Conservation (phyloP, 306 rosid genomes). For the Ormosia semicastrata region DNA sequence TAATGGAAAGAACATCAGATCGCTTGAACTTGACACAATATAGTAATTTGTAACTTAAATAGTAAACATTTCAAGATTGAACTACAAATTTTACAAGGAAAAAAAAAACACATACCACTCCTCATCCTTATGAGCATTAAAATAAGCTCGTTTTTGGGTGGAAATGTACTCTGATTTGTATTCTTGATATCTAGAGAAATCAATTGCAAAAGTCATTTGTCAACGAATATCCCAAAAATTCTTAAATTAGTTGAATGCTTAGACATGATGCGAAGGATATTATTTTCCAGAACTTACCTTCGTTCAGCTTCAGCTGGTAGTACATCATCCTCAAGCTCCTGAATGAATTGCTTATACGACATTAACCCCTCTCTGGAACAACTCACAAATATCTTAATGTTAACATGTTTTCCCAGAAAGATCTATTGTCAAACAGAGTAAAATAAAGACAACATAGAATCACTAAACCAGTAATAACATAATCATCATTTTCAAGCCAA, state of each 20-base stretch:
- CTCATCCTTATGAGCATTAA: conserved; percentile 91
- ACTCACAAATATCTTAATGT: conserved; percentile 19
- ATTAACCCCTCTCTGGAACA: conserved; percentile 89
- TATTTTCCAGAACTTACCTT: conserved; percentile 54
- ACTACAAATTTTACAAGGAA: not conserved
- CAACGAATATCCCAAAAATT: not conserved
- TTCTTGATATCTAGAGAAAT: conserved; percentile 80
- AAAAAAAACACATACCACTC: conserved; percentile 58
- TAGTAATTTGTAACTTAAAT: not conserved
- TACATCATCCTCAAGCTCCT: conserved; percentile 98
- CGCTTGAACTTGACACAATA: not conserved
- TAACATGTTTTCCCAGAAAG: not conserved
- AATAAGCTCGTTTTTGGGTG: conserved; percentile 87
- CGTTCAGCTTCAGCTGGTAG: conserved; percentile 96
- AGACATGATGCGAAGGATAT: not conserved
- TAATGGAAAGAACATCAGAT: conserved; percentile 18
- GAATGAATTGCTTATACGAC: conserved; percentile 98
- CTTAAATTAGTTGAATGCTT: not conserved
- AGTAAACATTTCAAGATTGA: conserved; percentile 19
- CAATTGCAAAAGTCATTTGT: not conserved
- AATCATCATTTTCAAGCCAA: not conserved
- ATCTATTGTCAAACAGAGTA: not conserved
- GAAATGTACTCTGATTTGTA: conserved; percentile 92
- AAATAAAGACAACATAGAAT: not conserved
- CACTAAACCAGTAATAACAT: not conserved